Base-by-base conservation (phyloP, 148 eudicot genomes). In the Heliosperma pusillum region DNA sequence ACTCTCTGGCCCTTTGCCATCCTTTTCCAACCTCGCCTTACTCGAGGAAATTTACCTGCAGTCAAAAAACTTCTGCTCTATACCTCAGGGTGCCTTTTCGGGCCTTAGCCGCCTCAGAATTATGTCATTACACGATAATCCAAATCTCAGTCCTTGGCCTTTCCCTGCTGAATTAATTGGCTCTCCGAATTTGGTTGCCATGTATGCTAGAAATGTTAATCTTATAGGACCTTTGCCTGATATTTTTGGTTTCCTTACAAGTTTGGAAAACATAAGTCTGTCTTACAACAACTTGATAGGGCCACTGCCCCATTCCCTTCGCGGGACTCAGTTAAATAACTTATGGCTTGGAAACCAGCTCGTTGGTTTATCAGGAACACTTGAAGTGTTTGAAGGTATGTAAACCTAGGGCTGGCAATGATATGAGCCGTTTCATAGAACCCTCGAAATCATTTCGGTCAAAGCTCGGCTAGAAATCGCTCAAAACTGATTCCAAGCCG, bases 231-330 rank as follows among this genome's bases (percentile, higher is more conserved):
- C 79, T 0, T 68, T 91, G 1, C 97, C 97, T 0, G 97, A 91
- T 22, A 29, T 89, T 0, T 91, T 89, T 64, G 81, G 10, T 7
- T 72, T 82, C 0, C 80, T 91, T 25, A 81, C 82, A 0, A 78
- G 50, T 26, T 71, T 89, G 53, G 84, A 82, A 60, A 75, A 33
- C 20, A 82, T 91, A 0, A 67, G 77, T 7, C 76, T 91, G 0
- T 88, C 97, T 0, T 83, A 85, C 69, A 91, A 91, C 56, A 83
- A 83, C 26, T 58, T 91, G 5, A 85, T 86, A 0, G 93, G 97
- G 0, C 24, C 75, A 0, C 22, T 91, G 8, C 97, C 93, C 8
- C 0, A 8, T 1, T 76, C 87, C 12, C 15, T 73, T 21, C n/a
- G 10, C 1, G 40, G 42, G 8, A 44, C 76, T n/a, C 17, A 21